Conservation (phyloP, 1,284 basidiomycete species). For the Ceratobasidium sp. region DNA sequence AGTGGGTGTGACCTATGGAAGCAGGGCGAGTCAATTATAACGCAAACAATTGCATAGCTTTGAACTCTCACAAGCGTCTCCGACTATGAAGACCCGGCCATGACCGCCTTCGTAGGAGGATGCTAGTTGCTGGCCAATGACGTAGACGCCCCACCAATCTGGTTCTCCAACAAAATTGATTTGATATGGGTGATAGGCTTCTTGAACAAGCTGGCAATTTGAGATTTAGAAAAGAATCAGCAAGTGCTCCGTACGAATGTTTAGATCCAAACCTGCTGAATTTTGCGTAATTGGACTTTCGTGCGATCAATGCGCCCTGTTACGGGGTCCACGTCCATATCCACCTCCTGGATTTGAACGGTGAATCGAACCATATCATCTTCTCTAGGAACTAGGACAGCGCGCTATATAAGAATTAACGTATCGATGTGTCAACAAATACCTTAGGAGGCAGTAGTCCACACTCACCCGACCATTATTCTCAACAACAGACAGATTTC, state of each 20-base stretch:
- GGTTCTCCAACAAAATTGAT: constrained; percentile 17
- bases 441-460: not conserved
- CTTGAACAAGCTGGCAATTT: constrained; percentile 9
- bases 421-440: too few species aligned
- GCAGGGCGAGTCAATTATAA: too few species aligned
- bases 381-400: constrained; percentile 27
- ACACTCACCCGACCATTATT: constrained; percentile 34
- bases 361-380: constrained; percentile 37
- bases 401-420: not conserved
- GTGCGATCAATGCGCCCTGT: constrained; percentile 34
- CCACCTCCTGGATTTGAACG: constrained; percentile 4
- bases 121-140: constrained; percentile 55
- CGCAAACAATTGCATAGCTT: not conserved
- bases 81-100: constrained; percentile 54
- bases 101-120: constrained; percentile 52
- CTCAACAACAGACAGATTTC: constrained; percentile 19
- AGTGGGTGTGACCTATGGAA: constrained; percentile 54
- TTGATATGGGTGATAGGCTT: constrained; percentile 13
- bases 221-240: too few species aligned
- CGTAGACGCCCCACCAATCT: constrained; percentile 31
- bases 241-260: not conserved
- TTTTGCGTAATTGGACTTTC: constrained; percentile 3
- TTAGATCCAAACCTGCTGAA: constrained; percentile 18
- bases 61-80: constrained; percentile 52
- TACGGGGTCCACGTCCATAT: not conserved